A percentile compares a stretch with the other conserved stretches of the same genome.
Conservation (phyloP, 1,139 yeast species). For the Suhomyces guaymorum region DNA sequence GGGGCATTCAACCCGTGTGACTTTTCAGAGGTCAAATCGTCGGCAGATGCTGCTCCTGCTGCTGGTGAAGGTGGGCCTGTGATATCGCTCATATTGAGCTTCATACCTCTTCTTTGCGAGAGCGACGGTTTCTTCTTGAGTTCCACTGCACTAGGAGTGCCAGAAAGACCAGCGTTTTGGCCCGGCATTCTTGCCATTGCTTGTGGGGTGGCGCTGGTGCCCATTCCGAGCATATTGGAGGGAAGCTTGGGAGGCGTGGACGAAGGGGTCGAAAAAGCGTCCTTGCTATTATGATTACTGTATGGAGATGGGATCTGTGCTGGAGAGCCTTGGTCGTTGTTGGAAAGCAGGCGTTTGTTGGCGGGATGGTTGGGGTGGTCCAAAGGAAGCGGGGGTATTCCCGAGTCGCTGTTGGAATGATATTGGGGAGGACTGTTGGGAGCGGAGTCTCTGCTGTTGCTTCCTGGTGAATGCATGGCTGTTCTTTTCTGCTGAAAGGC, state of each 20-base stretch:
- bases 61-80: too few relatives aligned
- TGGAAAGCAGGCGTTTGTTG: slow-evolving; percentile 9
- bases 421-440: too few relatives aligned
- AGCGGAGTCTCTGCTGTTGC: too few relatives aligned
- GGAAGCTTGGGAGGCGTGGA: slow-evolving; percentile 1
- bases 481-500: slow-evolving; percentile 73
- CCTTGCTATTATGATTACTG: neutral
- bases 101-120: slow-evolving; percentile 62
- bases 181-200: slow-evolving; percentile 25
- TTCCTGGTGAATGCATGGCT: slow-evolving; percentile 22
- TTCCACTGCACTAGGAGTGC: slow-evolving; percentile 15
- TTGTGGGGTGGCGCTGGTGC: slow-evolving; percentile 17
- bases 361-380: slow-evolving; percentile 5
- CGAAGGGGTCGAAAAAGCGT: too few relatives aligned
- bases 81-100: slow-evolving; percentile 42
- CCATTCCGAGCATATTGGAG: neutral
- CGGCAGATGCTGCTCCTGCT: too few relatives aligned
- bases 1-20: slow-evolving; percentile 9
- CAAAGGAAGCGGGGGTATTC: slow-evolving; percentile 4
- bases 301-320: slow-evolving; percentile 20
- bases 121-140: slow-evolving; percentile 49
- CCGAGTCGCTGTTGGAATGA: slow-evolving; percentile 2
- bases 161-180: slow-evolving; percentile 21
- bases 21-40: slow-evolving; percentile 5
- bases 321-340: slow-evolving; percentile 14